Evolutionary conservation across 208 protist species (phyloP), one percentile per base, ranked within the genome.

Genomic region (Phytomonas francai): DNA sequence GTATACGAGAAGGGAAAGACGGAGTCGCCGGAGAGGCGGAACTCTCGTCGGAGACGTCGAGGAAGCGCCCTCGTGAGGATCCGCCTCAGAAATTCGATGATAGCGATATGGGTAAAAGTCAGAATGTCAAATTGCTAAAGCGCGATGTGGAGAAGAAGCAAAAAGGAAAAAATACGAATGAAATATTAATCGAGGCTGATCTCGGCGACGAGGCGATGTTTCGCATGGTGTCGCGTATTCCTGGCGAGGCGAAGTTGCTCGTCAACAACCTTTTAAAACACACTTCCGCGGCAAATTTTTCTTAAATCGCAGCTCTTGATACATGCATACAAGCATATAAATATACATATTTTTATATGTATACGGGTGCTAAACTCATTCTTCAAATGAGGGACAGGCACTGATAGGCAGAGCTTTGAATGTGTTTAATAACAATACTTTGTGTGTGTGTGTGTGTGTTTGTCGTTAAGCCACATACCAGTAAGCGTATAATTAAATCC

Each of bases 201-300:
- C 51, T 80, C 33, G 81, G 81, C 42, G 81, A 87, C 71, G 73
- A 63, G 27, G 70, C 74, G 59, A 81, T 87, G 78, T 87, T 87
- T 68, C 63, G 68, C 45, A 70, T 84, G 12, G 79, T 87, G 16
- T 75, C 71, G 5, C 72, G 77, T 11, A 65, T 80, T 0, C 75
- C 78, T 0, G 78, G 64, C 54, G 36, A 75, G 22, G 78, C 84
- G 31, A 60, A 76, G 36, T 69, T 72, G 29, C 59, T 87, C 29
- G 31, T 87, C 45, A 63, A 67, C 30, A 75, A 78, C 27, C 63
- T 77, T 22, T 69, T 69, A 49, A 14, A 49, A 0, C 32, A 62
- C 22, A 58, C 63, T 3, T 16, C 56, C 5, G 11, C n/a, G 56
- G 11, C 56, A 12, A 59, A 32, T 60, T 12, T 9, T 3, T 60